Conservation (phyloP, 2,329 filamentous ascomycete genomes). For the Ceratocystis papillata region DNA sequence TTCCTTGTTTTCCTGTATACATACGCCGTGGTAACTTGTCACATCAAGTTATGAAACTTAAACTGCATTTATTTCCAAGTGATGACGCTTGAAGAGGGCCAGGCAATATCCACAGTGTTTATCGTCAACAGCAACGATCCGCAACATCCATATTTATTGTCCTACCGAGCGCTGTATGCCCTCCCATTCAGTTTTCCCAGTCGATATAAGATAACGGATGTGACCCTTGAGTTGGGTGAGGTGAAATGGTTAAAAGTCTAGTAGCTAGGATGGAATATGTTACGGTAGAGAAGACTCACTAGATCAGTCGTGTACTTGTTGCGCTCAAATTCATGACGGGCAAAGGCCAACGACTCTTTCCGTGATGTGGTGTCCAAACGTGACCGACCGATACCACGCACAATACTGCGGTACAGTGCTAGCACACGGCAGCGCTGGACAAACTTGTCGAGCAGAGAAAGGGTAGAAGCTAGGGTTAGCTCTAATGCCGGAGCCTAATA, state of each 20-base stretch:
- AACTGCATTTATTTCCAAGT: not conserved
- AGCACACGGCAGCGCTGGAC: conserved; percentile 46
- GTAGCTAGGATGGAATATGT: too few relatives aligned
- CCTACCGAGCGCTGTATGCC: conserved; percentile 48
- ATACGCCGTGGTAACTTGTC: too few relatives aligned
- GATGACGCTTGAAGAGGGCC: too few relatives aligned
- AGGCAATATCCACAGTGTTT: too few relatives aligned
- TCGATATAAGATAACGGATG: conserved; percentile 53
- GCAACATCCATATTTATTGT: conserved; percentile 28
- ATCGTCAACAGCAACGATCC: not conserved
- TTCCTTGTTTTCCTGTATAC: not conserved
- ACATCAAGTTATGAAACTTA: not conserved
- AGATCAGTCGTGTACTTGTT: conserved; percentile 46
- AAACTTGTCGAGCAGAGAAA: conserved; percentile 37
- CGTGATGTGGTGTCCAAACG: conserved; percentile 44
- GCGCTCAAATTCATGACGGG: conserved; percentile 51
- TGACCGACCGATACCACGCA: conserved; percentile 40
- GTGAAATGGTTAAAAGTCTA: too few relatives aligned
- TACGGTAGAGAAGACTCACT: conserved; percentile 33
- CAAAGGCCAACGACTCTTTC: conserved; percentile 47
- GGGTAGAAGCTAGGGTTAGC: conserved; percentile 7
- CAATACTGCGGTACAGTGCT: conserved; percentile 47
- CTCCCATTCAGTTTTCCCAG: conserved; percentile 56
- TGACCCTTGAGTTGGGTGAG: conserved; percentile 37
- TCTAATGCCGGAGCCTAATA: not conserved